Base-by-base conservation (phyloP, 2,329 filamentous ascomycete genomes). In the Nannizziopsis barbatae region DNA sequence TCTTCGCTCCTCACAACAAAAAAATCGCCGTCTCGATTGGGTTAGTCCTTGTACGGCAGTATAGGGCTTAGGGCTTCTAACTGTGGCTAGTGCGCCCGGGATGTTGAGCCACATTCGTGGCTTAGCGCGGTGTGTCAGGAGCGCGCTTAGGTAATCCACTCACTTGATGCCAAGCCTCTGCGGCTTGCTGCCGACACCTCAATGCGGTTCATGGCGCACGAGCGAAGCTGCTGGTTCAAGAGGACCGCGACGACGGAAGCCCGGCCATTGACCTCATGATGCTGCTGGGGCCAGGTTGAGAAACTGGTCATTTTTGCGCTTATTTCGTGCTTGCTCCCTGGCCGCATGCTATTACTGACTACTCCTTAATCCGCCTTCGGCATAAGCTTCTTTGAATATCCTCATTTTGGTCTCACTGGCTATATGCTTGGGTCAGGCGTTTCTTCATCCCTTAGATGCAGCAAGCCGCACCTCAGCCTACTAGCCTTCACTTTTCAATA, bases 51-150 rank as follows among this genome's bases (percentile, higher is more conserved):
- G 35, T 47, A 17, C 1, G 30, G 5, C n/a, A 7, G 14, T 17
- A 22, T 35, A 47, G 45, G 45, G 45, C 38, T 47, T 47, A 47
- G 45, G 45, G 45, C 45, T 33, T 15, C 10, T 7, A 15, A 22
- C 12, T 42, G 20, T 15, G 20, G 43, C 12, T 18, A 37, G 33
- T 8, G 15, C 6, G 7, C 10, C 5, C 20, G 8, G 22, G 7
- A 27, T 27, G 22, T 27, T 12, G 7, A 45, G 43, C 43, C 43
- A 45, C 43, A 45, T 20, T 14, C 4, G 43, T 38, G 33, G 35
- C 39, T 12, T 42, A 30, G 20, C 39, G 39, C 15, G 15, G 17
- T 22, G 5, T 22, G 39, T 30, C 39, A 42, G 22, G 7, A 27
- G 22, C 22, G 22, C 22, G 22, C 22, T 27, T 27, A 27, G 22